Percentiles rank a stretch among this genome's conserved stretches.
These are phyloP conservation scores for Hyparrhenia diplandra DNA, from an alignment of 176 grass and related monocot genomes.

Conservation along the genomic window DNA sequence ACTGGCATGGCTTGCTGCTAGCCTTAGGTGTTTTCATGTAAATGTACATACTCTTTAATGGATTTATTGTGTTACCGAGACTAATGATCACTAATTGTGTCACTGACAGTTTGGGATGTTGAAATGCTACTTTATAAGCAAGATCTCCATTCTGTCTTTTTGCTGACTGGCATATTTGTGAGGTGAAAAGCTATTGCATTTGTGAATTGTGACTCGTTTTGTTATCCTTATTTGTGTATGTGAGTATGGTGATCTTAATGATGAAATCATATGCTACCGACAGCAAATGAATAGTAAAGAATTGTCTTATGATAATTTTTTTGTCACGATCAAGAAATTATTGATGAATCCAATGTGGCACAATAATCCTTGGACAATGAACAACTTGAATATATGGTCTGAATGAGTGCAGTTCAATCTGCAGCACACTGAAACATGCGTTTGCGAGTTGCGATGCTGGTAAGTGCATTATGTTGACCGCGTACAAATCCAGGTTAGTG, in stretches of 20 bases:
- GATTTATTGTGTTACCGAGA: neutral
- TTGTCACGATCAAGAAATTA: neutral
- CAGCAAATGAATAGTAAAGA: neutral
- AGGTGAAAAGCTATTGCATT: neutral
- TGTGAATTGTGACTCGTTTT: neutral
- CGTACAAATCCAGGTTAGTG: too few relatives aligned
- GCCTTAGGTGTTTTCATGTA: constrained; percentile 1
- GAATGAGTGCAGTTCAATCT: neutral
- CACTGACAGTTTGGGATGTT: neutral
- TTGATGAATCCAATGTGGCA: neutral
- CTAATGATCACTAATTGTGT: constrained; percentile 9
- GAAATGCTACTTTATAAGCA: neutral
- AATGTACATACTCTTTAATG: constrained; percentile 7
- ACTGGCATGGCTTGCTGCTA: neutral
- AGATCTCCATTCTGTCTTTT: neutral
- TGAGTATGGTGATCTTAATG: neutral
- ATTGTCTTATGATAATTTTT: neutral
- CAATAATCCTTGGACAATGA: too few relatives aligned
- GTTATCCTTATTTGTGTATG: neutral
- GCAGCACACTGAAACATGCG: neutral
- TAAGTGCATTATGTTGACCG: neutral
- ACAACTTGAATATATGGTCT: too few relatives aligned
- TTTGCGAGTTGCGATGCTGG: neutral
- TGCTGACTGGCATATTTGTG: neutral
- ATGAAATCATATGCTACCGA: neutral